Base-by-base conservation (phyloP, 2,329 filamentous ascomycete genomes). In the Teratosphaeria destructans region DNA sequence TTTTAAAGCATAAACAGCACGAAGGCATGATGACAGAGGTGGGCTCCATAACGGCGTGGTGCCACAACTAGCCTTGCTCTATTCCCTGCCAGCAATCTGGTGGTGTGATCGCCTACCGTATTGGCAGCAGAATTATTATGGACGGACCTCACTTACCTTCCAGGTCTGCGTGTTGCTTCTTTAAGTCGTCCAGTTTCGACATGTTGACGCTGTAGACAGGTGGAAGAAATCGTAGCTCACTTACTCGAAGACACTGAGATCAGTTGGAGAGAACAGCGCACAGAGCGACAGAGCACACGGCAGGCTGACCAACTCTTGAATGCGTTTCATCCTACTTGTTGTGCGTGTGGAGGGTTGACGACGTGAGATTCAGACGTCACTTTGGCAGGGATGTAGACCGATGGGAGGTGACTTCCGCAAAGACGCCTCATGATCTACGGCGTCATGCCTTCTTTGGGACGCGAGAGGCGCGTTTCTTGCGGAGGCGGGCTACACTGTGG, bases 121-220 rank as follows among this genome's bases (percentile, higher is more conserved):
- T 23, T 7, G 5, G 34, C 32, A 8, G 14, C 11, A 56, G 32
- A 32, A 26, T 56, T 19, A 23, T 8, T 49, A n/a, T 12, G 16
- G 14, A 35, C 14, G 49, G 35, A 49, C 32, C 26, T 35, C 52
- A 55, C 57, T 55, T 55, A 59, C 57, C 52, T 16, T 59, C 19
- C 37, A 59, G 47, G 12, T 59, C 52, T 23, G 52, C 57, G 11
- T 47, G 35, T 26, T 59, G 57, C 35, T 59, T 39, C 53, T 59
- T 59, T 23, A 59, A 49, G n/a, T 55, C 35, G 34, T 59, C 57
- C 11, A 59, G 35, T 8, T 32, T 34, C 16, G 57, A 59, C 57
- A 59, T 59, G 7, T 39, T 5, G 5, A 54, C 14, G 34, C 3
- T 16, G 5, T 32, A 11, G 23, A 23, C 12, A 54, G 3, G 53